These are phyloP conservation scores for Phytopythium boreale DNA, from an alignment of 352 stramenopile genomes.

Conservation along the genomic window DNA sequence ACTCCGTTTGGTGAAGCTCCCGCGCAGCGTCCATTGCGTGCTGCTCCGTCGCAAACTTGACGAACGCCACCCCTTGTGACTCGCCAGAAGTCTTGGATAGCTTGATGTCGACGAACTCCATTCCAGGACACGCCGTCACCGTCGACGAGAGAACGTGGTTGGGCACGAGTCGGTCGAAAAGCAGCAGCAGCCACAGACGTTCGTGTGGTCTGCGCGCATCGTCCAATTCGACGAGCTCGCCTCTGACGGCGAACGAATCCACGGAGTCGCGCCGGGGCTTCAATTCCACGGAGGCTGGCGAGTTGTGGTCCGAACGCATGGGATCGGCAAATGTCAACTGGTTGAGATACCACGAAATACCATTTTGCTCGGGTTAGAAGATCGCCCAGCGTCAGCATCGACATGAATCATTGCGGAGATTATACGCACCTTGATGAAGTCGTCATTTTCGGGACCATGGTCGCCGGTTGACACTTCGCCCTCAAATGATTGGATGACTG, in stretches of 20 bases:
- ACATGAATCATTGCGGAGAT: not conserved
- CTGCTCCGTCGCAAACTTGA: constrained; percentile 63
- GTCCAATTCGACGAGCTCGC: not conserved
- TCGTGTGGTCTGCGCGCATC: constrained; percentile 12
- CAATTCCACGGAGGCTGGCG: not conserved
- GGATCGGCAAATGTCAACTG: constrained; percentile 4
- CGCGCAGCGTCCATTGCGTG: constrained; percentile 40
- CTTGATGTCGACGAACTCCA: constrained; percentile 86
- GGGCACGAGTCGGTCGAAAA: constrained; percentile 61
- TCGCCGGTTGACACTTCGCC: constrained; percentile 35
- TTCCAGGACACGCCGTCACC: constrained; percentile 52
- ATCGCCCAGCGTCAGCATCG: not conserved
- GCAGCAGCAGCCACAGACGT: constrained; percentile 62
- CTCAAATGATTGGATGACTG: constrained; percentile 56
- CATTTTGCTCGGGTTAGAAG: not conserved
- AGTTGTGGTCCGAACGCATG: not conserved
- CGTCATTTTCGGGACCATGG: constrained; percentile 23
- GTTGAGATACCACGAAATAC: not conserved
- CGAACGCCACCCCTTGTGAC: constrained; percentile 68
- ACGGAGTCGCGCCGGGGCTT: not conserved
- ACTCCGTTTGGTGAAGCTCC: constrained; percentile 59
- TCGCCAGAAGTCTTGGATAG: constrained; percentile 57
- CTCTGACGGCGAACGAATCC: not conserved
- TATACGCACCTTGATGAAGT: constrained; percentile 52
- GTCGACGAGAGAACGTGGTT: constrained; percentile 62